phyloP scores from a whole-genome alignment of 2,329 filamentous ascomycete species.

The Lasiodiplodia sp. region DNA sequence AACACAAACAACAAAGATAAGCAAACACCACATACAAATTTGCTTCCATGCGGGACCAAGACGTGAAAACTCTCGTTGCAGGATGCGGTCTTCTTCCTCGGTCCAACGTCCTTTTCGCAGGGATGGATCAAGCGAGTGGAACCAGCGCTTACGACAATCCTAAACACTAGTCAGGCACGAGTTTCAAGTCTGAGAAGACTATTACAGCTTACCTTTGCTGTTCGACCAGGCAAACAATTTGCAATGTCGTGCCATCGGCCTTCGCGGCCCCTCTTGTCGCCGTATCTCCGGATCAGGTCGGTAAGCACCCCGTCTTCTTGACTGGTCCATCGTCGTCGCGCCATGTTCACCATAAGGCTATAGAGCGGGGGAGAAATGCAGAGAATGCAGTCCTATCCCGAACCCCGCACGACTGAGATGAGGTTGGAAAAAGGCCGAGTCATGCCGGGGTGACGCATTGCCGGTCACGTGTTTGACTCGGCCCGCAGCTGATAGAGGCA shows the following conservation, averaged over 20 bases:
- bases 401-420: not conserved
- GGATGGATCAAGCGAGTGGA: constrained; percentile 9
- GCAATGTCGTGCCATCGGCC: constrained; percentile 5
- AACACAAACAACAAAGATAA: not conserved
- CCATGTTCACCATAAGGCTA: not conserved
- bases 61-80: not conserved
- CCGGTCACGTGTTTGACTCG: constrained; percentile 9
- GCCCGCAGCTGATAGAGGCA: not conserved
- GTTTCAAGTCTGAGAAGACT: not conserved
- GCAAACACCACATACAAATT: not conserved
- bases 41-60: constrained; percentile 1
- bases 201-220: not conserved
- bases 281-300: not conserved
- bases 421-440: not conserved
- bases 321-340: not conserved
- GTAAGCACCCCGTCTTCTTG: not conserved
- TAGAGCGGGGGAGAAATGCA: no score
- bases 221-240: not conserved
- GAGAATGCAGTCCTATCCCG: not conserved
- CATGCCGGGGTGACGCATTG: not conserved
- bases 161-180: not conserved
- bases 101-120: constrained; percentile 5
- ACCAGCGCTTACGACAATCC: constrained; percentile 15
- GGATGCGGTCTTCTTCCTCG: not conserved
- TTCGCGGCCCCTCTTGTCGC: not conserved